Base-by-base conservation (phyloP, 2,329 filamentous ascomycete genomes). In the Sarocladiaceae sp. region DNA sequence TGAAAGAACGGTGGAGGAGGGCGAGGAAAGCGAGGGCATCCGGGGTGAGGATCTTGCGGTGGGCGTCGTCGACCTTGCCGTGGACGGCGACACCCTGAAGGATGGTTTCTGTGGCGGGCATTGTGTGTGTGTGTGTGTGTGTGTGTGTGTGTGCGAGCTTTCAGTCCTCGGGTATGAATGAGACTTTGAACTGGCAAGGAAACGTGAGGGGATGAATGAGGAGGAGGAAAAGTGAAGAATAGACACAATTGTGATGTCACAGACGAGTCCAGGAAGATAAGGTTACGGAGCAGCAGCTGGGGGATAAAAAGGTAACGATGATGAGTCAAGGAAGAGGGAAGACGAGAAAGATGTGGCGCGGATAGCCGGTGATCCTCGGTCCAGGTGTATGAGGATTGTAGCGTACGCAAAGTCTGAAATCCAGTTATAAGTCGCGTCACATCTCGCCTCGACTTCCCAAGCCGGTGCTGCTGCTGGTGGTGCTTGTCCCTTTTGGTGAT, bases 1-100 rank as follows among this genome's bases (percentile, higher is more conserved):
- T 94, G 78, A 97, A 97, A 52, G 89, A 88, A 62, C 91, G 85
- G 72, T 98, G 93, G 58, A 98, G 80, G 52, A 96, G 83, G 29
- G 91, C 87, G 49, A 98, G 80, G 74, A 97, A 98, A 51, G 88
- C 85, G 52, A 88, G 82, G 45, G 91, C 91, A 53, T 94, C 80
- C 56, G 89, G 91, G 51, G 82, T 95, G 53, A 97, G 79, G 64
- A 98, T 94, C 76, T 95, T 91, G 70, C 81, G 82, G 65, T 90
- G 84, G 55, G 83, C 72, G 48, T 91, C 81, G 59, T 81, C 82
- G 61, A 97, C 71, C 50, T 78, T 67, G 59, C 88, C 91, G 58
- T 88, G 82, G 74, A 97, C 80, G 67, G 82, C 80, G 60, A 96
- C 90, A 67, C 89, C 89, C 66, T 89, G 82, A 54, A 96, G 83